phyloP scores from a whole-genome alignment of 495 filamentous ascomycete genomes.

The Paragyromitra xinjiangensis region DNA sequence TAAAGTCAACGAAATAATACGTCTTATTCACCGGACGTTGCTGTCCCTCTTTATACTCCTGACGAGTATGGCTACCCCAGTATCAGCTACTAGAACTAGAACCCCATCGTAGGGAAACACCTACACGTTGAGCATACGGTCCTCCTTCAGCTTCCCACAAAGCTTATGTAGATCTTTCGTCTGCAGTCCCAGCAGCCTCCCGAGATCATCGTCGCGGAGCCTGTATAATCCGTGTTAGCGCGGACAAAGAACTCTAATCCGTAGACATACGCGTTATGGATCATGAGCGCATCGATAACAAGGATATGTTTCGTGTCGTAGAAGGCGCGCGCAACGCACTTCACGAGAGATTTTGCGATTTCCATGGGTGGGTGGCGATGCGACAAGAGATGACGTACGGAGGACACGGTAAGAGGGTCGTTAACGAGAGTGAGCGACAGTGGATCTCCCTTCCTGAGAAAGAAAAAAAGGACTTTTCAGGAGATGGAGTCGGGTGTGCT shows the following conservation, averaged over 20 bases:
- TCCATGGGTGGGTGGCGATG: constrained; percentile 68
- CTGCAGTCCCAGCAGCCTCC: constrained; percentile 83
- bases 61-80: constrained; percentile 71
- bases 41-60: constrained; percentile 79
- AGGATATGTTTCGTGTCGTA: constrained; percentile 89
- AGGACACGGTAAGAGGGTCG: neutral
- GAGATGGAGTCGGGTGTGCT: constrained; percentile 8
- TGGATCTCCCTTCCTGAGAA: neutral
- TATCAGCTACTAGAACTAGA: constrained; percentile 35
- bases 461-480: neutral
- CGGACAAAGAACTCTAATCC: constrained; percentile 8
- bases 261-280: constrained; percentile 79
- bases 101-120: constrained; percentile 32
- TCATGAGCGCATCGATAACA: constrained; percentile 88
- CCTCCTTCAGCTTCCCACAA: constrained; percentile 81
- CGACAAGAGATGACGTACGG: constrained; percentile 16
- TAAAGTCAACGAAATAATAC: constrained; percentile 96
- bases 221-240: constrained; percentile 59
- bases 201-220: constrained; percentile 86
- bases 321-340: constrained; percentile 89
- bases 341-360: constrained; percentile 84
- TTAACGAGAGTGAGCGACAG: neutral
- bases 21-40: constrained; percentile 82
- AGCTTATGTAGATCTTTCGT: constrained; percentile 88
- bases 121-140: constrained; percentile 83